Evolutionary conservation across 1,139 yeast species (phyloP).

Genomic region (Kluyveromyces sp.): DNA sequence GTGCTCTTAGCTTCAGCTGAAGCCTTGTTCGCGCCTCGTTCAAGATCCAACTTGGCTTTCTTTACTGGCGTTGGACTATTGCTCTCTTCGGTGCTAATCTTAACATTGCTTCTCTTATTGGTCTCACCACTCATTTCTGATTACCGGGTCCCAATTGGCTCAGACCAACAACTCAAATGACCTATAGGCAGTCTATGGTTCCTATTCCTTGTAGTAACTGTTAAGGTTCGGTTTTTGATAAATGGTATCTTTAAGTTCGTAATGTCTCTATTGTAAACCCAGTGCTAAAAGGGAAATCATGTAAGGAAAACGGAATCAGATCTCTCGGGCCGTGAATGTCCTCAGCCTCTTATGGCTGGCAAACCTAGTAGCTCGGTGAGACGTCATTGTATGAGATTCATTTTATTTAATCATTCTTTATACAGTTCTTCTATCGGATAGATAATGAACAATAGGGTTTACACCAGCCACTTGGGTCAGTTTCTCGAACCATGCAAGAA

Average conservation of each 20-base stretch:
- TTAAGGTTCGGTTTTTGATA: not conserved
- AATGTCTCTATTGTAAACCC: not conserved
- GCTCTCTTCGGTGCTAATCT: not conserved
- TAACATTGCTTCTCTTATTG: not conserved
- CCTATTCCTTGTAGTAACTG: not conserved
- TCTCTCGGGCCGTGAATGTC: no score
- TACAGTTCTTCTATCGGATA: conserved; percentile 80
- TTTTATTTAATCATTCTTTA: conserved; percentile 23
- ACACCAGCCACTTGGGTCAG: conserved; percentile 77
- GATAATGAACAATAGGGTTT: conserved; percentile 80
- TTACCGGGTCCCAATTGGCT: not conserved
- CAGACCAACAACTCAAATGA: no score
- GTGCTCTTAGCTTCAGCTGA: not conserved
- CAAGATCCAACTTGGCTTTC: not conserved
- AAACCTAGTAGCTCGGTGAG: no score
- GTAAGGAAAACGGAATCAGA: no score
- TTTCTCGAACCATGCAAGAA: conserved; percentile 90
- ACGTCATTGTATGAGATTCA: not conserved
- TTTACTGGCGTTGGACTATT: not conserved
- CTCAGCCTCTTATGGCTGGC: no score
- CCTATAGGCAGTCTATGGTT: no score
- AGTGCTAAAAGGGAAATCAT: no score
- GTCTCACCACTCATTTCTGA: not conserved
- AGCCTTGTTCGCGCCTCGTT: not conserved
- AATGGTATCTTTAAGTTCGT: not conserved